These are phyloP conservation scores for Saccharomyces hybrid DNA, from an alignment of 1,139 yeast species.

Conservation along the genomic window DNA sequence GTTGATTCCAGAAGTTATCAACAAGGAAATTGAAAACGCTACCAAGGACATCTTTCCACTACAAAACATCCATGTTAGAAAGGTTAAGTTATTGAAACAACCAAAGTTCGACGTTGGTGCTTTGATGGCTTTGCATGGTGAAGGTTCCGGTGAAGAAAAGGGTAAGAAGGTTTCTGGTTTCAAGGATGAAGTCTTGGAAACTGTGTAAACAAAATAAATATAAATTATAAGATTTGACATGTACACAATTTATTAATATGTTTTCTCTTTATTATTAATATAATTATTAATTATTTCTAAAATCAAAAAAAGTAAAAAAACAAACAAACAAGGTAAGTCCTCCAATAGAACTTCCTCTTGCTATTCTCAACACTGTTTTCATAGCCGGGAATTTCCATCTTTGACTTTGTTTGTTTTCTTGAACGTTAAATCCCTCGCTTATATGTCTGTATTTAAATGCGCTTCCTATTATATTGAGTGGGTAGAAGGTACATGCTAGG, in stretches of 20 bases:
- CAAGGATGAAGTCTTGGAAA: constrained; percentile 87
- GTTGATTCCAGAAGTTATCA: constrained; percentile 86
- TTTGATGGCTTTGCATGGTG: constrained; percentile 87
- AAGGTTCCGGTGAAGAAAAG: constrained; percentile 72
- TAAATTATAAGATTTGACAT: constrained; percentile 2
- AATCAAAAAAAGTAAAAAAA: too few species aligned
- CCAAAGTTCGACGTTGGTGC: constrained; percentile 89
- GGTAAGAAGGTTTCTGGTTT: constrained; percentile 86
- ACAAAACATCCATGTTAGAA: constrained; percentile 88
- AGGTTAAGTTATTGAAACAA: constrained; percentile 85
- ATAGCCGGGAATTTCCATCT: too few species aligned
- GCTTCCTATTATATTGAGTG: too few species aligned
- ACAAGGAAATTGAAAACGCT: constrained; percentile 84
- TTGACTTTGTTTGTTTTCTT: too few species aligned
- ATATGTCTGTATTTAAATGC: too few species aligned
- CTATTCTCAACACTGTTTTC: too few species aligned
- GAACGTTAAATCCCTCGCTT: too few species aligned
- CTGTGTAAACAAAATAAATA: constrained; percentile 45
- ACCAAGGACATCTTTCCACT: constrained; percentile 80
- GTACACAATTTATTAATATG: constrained; percentile 6
- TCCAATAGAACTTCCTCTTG: too few species aligned
- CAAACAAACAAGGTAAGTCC: too few species aligned
- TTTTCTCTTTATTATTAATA: neutral
- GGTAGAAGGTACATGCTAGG: too few species aligned
- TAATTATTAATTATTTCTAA: too few species aligned